phyloP scores from a whole-genome alignment of 352 stramenopile species.

The Halophytophthora batemanensis region DNA sequence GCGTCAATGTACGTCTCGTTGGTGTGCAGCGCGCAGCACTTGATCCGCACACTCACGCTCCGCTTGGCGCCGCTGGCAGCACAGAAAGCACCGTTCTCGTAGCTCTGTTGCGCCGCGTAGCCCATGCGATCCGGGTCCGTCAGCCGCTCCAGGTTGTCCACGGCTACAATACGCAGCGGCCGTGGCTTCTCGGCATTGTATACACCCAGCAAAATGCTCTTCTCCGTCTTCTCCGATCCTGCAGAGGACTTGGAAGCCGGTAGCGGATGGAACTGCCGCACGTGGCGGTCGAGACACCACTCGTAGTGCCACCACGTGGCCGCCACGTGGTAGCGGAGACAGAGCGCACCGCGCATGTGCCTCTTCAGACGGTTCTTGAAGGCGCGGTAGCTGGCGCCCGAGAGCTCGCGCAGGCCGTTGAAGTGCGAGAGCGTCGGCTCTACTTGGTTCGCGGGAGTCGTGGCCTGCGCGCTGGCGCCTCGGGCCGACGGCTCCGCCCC shows the following conservation, averaged over 20 bases:
- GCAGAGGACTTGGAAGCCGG: neutral
- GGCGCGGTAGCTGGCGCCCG: constrained; percentile 50
- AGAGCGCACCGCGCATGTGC: constrained; percentile 44
- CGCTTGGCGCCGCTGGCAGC: constrained; percentile 16
- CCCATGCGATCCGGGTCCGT: constrained; percentile 49
- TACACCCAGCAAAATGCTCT: constrained; percentile 41
- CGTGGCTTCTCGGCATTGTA: constrained; percentile 29
- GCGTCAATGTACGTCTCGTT: constrained; percentile 83
- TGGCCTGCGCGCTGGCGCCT: neutral
- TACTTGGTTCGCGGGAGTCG: neutral
- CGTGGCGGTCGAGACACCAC: constrained; percentile 69
- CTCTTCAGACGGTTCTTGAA: constrained; percentile 74
- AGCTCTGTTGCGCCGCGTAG: constrained; percentile 57
- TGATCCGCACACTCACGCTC: constrained; percentile 49
- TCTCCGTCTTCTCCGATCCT: constrained; percentile 14
- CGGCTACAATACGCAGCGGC: constrained; percentile 35
- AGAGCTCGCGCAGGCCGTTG: constrained; percentile 58
- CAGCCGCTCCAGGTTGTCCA: constrained; percentile 35
- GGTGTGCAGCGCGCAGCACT: constrained; percentile 72
- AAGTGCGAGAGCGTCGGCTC: constrained; percentile 30
- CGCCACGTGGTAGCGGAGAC: constrained; percentile 56
- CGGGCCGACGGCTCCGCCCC: constrained; percentile 13
- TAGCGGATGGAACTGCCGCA: constrained; percentile 65
- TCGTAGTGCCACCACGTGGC: constrained; percentile 84
- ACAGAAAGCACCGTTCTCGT: constrained; percentile 45